phyloP scores from a whole-genome alignment of 306 rosid species.

The Pyrus pyrifolia region DNA sequence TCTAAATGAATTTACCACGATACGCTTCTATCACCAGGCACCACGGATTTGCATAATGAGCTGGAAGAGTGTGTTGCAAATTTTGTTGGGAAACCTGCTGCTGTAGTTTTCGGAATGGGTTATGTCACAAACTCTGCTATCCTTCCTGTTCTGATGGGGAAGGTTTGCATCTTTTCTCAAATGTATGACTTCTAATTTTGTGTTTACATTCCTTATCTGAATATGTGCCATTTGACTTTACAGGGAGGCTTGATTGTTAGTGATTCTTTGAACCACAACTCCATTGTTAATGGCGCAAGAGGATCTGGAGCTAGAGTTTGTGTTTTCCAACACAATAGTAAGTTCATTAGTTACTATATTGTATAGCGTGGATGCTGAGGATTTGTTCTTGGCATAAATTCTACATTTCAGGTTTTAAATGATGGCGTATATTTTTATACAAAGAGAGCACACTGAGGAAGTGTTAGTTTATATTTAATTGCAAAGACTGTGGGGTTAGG shows the following conservation, averaged over 20 bases:
- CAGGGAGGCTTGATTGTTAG: conserved; percentile 88
- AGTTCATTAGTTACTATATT: conserved; percentile 1
- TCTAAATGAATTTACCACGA: not conserved
- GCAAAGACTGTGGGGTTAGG: not conserved
- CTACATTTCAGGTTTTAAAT: not conserved
- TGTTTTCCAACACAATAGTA: conserved; percentile 78
- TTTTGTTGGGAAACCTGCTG: conserved; percentile 68
- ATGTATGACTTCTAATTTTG: not conserved
- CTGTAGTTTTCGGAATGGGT: conserved; percentile 88
- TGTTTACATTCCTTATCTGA: not conserved
- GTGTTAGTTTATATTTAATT: not conserved
- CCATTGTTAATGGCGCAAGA: conserved; percentile 87
- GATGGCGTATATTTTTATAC: not conserved
- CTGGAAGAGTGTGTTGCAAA: conserved; percentile 68
- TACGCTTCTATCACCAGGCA: conserved; percentile 34
- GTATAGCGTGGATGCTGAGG: not conserved
- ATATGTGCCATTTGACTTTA: not conserved
- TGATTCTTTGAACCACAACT: conserved; percentile 86
- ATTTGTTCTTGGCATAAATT: not conserved
- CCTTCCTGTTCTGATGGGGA: conserved; percentile 71
- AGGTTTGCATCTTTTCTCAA: conserved; percentile 34
- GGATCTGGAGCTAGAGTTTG: conserved; percentile 93
- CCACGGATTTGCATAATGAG: conserved; percentile 55
- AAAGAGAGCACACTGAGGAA: not conserved
- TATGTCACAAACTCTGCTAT: conserved; percentile 84